Evolutionary conservation across 768 basidiomycete genomes (phyloP), one percentile per base, ranked within the genome.

Genomic region (Suillus decipiens): DNA sequence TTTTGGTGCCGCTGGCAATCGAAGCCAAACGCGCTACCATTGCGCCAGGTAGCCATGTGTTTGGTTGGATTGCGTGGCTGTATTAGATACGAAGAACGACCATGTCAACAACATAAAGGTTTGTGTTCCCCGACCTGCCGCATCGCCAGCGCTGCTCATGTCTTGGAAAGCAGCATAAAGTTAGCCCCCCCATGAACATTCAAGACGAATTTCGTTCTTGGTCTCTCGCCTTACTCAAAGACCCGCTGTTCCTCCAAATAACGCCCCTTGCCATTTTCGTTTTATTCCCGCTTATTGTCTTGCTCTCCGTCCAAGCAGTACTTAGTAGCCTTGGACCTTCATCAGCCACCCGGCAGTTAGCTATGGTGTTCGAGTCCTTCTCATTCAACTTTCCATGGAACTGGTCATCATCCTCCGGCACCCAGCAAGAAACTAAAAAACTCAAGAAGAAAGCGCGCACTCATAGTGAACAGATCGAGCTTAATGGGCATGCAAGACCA

Each of bases 11-110:
- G 77, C 79, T 77, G 67, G 80, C 87, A 71, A 84, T 90, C 89
- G 90, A 92, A 92, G 89, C 89, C 89, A 91, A 90, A 92, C 89
- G 90, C 90, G 90, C 90, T 92, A 90, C 90, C 90, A 91, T 92
- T 91, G 90, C 88, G 90, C 89, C 80, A 92, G 88, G 88, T 85
- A 87, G 84, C 86, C 87, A 76, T 79, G 56, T 90, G 89, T 53
- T 53, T n/a, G 0, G 11, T 6, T n/a, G 11, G 2, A 31, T 51
- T 53, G 51, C 31, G 51, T 53, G 17, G 51, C 11, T 11, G 2
- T 12, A 53, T n/a, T 53, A 53, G 33, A 53, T 53, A 53, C 31
- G 11, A 12, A 5, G 5, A 12, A n/a, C 31, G 33, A 53, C 19
- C 51, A 53, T 53, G 51, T 53, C 51, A 56, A 37, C 55, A 37